These are phyloP conservation scores for Trifolium pratense DNA, from an alignment of 306 rosid species.

Conservation along the genomic window DNA sequence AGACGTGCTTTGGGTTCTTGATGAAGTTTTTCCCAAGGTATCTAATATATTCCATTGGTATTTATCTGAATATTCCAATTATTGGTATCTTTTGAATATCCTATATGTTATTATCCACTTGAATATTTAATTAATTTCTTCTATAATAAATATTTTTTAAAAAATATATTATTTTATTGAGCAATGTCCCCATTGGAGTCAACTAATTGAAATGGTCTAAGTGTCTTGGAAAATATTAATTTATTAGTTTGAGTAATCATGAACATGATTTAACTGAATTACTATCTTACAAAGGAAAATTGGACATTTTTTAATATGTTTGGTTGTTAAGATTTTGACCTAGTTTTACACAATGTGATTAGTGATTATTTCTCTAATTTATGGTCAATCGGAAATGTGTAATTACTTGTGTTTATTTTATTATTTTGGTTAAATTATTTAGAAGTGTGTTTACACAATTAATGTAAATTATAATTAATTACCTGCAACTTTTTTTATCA, in stretches of 20 bases:
- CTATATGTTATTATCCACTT: background rate
- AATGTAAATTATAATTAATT: too few species aligned
- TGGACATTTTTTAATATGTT: background rate
- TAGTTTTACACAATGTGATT: background rate
- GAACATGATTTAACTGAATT: background rate
- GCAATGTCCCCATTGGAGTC: conserved; percentile 1
- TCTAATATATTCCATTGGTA: background rate
- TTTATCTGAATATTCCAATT: background rate
- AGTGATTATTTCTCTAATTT: too few species aligned
- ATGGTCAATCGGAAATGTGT: too few species aligned
- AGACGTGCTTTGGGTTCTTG: conserved; percentile 74
- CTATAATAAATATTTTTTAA: background rate
- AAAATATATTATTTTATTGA: background rate
- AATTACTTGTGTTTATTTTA: too few species aligned
- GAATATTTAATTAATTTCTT: background rate
- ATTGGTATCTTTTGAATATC: conserved; percentile 7
- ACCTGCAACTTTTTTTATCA: too few species aligned
- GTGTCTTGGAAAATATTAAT: background rate
- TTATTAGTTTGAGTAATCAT: background rate
- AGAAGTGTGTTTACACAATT: too few species aligned
- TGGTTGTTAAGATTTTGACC: background rate
- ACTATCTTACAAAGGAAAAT: background rate
- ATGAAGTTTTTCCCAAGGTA: conserved; percentile 80
- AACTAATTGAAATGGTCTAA: background rate
- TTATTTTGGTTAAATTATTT: too few species aligned